Evolutionary conservation across 2,329 filamentous ascomycete genomes (phyloP), one percentile per base, ranked within the genome.

Genomic region (Penicillium vulpinum): DNA sequence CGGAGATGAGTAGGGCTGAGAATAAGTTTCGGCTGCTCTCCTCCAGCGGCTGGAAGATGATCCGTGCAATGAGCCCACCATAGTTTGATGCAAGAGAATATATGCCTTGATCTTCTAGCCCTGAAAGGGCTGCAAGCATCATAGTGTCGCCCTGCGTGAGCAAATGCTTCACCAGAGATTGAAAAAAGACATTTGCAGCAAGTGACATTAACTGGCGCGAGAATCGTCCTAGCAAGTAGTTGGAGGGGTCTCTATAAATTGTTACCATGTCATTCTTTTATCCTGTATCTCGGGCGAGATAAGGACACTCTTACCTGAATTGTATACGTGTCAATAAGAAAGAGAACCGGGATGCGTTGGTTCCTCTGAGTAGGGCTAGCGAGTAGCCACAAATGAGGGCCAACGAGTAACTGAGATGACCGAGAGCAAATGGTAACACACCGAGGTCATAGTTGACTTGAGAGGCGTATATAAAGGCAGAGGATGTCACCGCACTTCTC

Each of bases 61-160:
- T 85, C 3, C 94, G 85, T 0, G 94, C 94, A 28, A 96, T 78
- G 0, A 99, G 83, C 2, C 92, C 90, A 22, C 94, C 94, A 72
- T 94, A 99, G 74, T 97, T 99, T 67, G 92, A 92, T 51, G 93
- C 94, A 5, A 99, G 82, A 0, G 92, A 91, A 70, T 97, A 99
- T 35, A 91, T 87, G 15, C 94, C 94, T 77, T 97, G 94, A 5
- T 92, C 89, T 40, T 85, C 81, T 1, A 94, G 83, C 0, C 87
- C 86, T 7, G 92, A 88, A 56, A 97, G 81, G 13, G 87, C 77
- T 16, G 90, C 88, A 61, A 99, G 88, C 48, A 97, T 85, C 64
- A 97, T 85, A 2, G 92, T 91, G 76, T 99, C 94, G 58, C 93
- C 94, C 76, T 97, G 92, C 0, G 94, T 97, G 51, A 99, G 84